Percentiles rank a stretch among this genome's conserved stretches.
Evolutionary conservation across 257 asterid species (phyloP).

Genomic region (Cynanchum wilfordii): DNA sequence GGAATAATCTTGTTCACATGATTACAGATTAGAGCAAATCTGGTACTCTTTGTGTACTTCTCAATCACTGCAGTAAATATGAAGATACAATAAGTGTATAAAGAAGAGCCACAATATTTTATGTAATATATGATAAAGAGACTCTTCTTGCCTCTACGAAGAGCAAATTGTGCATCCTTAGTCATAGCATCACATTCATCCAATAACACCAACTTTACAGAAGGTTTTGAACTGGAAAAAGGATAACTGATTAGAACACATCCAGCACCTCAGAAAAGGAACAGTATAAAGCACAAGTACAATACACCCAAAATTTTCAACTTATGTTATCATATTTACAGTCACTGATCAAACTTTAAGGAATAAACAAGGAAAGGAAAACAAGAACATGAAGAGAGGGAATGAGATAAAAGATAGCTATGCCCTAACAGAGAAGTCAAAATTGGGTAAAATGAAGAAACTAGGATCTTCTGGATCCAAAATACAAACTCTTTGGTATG

Average conservation of each 20-base stretch:
- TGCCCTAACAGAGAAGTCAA: neutral
- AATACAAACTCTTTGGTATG: neutral
- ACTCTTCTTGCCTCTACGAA: conserved; percentile 83
- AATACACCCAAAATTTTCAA: neutral
- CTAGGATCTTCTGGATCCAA: neutral
- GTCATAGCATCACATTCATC: conserved; percentile 99
- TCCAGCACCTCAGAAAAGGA: neutral
- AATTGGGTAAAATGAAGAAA: neutral
- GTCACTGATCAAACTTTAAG: neutral
- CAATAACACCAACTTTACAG: conserved; percentile 81
- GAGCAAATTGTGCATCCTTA: conserved; percentile 97
- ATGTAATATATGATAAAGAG: conserved; percentile 7
- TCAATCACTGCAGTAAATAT: conserved; percentile 66
- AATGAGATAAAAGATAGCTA: neutral
- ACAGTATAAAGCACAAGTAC: neutral
- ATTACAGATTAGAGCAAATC: conserved; percentile 94
- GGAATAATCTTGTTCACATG: conserved; percentile 95
- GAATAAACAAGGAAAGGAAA: neutral
- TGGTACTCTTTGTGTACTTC: conserved; percentile 81
- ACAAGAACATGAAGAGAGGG: neutral
- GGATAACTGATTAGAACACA: conserved; percentile 8
- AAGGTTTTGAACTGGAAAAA: conserved; percentile 56
- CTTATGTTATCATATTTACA: neutral
- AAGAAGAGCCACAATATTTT: conserved; percentile 6
- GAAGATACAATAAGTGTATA: conserved; percentile 12